Evolutionary conservation across 2,329 filamentous ascomycete genomes (phyloP).

Genomic region (Fusarium sp.): DNA sequence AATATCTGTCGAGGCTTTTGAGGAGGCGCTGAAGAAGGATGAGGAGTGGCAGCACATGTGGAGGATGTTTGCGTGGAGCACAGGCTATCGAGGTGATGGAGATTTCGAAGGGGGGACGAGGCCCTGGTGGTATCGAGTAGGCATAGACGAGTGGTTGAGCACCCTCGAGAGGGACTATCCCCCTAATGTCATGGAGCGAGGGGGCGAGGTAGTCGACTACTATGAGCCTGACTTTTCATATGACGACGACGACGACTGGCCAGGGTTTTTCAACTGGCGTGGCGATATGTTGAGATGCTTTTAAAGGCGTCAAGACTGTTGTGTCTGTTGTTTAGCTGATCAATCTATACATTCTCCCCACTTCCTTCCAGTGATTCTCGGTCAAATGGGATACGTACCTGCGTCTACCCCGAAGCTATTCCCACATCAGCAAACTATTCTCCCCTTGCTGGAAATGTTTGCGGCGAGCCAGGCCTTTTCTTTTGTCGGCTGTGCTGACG

Average conservation of each 20-base stretch:
- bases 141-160: slow-evolving; percentile 1
- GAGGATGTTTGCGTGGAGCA: neutral
- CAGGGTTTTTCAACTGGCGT: neutral
- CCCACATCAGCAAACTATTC: neutral
- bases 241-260: no score
- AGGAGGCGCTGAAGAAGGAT: neutral
- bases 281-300: neutral
- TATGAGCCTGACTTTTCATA: no score
- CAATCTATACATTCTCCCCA: neutral
- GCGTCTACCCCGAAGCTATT: neutral
- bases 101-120: neutral
- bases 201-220: no score
- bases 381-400: neutral
- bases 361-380: neutral
- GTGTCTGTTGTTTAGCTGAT: neutral
- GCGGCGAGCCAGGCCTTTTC: neutral
- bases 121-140: neutral
- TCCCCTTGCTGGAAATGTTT: neutral
- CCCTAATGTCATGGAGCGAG: no score
- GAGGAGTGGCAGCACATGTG: neutral
- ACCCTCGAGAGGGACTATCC: neutral
- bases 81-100: neutral
- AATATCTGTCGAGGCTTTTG: neutral
- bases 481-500: neutral
- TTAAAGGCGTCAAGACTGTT: neutral